Conservation (phyloP, 805 yeast genomes). For the Jamesozyma lodderae region DNA sequence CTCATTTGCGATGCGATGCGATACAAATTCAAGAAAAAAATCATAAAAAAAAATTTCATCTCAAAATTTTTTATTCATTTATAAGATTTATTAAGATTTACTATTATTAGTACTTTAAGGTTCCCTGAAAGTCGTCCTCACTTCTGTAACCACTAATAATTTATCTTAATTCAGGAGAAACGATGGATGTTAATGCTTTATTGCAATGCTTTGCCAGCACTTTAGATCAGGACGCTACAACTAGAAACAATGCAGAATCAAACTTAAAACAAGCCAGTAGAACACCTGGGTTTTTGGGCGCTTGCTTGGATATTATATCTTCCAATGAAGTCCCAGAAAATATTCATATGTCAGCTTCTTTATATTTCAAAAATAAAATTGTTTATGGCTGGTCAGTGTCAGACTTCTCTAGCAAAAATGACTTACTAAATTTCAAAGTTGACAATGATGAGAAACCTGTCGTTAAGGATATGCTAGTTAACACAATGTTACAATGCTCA, state of each 20-base stretch:
- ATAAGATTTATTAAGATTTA: too few relatives aligned
- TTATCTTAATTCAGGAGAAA: too few relatives aligned
- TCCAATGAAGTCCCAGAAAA: conserved; percentile 42
- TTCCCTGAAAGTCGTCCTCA: too few relatives aligned
- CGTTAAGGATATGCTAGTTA: conserved; percentile 59
- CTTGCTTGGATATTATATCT: conserved; percentile 67
- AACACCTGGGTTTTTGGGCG: conserved; percentile 67
- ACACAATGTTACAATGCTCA: conserved; percentile 46
- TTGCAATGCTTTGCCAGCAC: conserved; percentile 76
- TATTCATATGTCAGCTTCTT: conserved; percentile 64
- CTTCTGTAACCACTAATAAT: too few relatives aligned
- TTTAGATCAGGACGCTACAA: conserved; percentile 51
- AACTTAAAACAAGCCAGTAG: conserved; percentile 50
- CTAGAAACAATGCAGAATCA: conserved; percentile 61
- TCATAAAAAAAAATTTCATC: neutral
- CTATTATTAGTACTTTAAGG: too few relatives aligned
- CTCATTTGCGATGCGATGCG: neutral
- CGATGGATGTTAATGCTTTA: conserved; percentile 60
- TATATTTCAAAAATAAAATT: conserved; percentile 72
- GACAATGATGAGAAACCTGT: conserved; percentile 66
- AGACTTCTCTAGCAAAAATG: conserved; percentile 19
- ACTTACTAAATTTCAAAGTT: conserved; percentile 30
- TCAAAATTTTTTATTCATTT: too few relatives aligned
- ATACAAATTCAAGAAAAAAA: neutral
- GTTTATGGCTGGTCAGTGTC: conserved; percentile 49